Percentiles rank a stretch among this genome's conserved stretches.
Conservation (phyloP, 1,284 basidiomycete genomes). For the Vanrija humicola region DNA sequence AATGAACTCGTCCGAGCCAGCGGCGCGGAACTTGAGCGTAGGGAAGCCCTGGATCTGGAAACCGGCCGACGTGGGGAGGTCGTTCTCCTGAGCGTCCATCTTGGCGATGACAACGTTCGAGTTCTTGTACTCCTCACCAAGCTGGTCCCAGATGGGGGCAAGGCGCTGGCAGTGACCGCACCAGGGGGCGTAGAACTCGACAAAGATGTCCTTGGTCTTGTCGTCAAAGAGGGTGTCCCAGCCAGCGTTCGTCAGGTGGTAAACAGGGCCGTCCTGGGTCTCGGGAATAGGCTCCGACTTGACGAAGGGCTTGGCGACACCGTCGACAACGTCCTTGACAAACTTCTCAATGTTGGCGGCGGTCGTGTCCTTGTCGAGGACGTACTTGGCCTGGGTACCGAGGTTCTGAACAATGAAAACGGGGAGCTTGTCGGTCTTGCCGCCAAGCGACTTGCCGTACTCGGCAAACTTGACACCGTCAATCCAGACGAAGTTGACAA, state of each 20-base stretch:
- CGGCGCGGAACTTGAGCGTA: constrained; percentile 93
- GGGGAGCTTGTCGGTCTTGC: constrained; percentile 77
- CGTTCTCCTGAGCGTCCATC: constrained; percentile 95
- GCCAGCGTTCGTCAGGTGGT: constrained; percentile 79
- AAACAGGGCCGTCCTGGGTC: constrained; percentile 76
- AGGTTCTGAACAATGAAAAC: constrained; percentile 91
- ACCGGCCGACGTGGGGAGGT: constrained; percentile 78
- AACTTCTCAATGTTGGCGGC: constrained; percentile 55
- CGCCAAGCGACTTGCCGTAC: constrained; percentile 92
- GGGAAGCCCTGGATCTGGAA: constrained; percentile 85
- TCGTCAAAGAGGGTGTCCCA: constrained; percentile 85
- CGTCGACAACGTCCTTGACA: constrained; percentile 64
- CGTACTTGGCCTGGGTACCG: constrained; percentile 80
- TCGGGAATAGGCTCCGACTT: constrained; percentile 88
- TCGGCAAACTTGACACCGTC: constrained; percentile 92
- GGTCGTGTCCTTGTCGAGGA: constrained; percentile 60
- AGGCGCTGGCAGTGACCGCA: constrained; percentile 61
- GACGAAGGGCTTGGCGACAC: constrained; percentile 74
- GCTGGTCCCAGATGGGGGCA: constrained; percentile 87
- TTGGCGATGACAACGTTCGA: constrained; percentile 85
- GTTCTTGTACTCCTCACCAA: constrained; percentile 82
- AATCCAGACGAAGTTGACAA: constrained; percentile 98
- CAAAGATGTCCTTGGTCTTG: constrained; percentile 87
- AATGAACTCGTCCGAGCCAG: constrained; percentile 78
- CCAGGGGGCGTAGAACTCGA: constrained; percentile 98